These are phyloP conservation scores for Pseudognaphalium luteoalbum DNA, from an alignment of 129 eudicot genomes.

Conservation along the genomic window DNA sequence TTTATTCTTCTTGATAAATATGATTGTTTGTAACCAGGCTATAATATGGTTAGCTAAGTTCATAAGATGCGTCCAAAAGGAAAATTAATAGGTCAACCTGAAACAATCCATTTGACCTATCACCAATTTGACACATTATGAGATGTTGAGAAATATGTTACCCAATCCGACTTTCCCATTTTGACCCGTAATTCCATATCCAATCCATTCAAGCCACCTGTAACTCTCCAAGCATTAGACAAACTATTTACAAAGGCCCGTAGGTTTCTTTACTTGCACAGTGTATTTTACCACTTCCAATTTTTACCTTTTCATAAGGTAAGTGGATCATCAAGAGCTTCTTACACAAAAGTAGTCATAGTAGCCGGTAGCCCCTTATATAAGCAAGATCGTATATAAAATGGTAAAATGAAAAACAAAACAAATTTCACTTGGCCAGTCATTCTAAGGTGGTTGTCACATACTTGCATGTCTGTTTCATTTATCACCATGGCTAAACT, in stretches of 20 bases:
- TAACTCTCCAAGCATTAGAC: neutral
- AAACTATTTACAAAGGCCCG: neutral
- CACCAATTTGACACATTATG: neutral
- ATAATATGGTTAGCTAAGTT: neutral
- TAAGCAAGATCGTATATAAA: neutral
- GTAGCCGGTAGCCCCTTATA: neutral
- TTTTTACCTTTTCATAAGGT: neutral
- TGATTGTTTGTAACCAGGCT: neutral
- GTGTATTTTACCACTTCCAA: neutral
- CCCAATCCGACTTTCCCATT: neutral
- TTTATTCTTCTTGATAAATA: no score
- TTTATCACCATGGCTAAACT: no score
- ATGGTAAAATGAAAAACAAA: neutral
- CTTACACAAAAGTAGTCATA: neutral
- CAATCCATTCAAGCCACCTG: neutral
- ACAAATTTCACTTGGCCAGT: neutral
- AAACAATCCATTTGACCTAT: neutral
- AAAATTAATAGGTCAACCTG: neutral
- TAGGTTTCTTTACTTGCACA: neutral
- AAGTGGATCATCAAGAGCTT: neutral
- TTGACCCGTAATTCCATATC: neutral
- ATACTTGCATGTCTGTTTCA: no score
- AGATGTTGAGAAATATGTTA: no score
- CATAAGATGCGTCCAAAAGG: neutral
- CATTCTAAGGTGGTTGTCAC: neutral